Evolutionary conservation across 495 filamentous ascomycete genomes (phyloP).

Genomic region (Neurospora sp.): DNA sequence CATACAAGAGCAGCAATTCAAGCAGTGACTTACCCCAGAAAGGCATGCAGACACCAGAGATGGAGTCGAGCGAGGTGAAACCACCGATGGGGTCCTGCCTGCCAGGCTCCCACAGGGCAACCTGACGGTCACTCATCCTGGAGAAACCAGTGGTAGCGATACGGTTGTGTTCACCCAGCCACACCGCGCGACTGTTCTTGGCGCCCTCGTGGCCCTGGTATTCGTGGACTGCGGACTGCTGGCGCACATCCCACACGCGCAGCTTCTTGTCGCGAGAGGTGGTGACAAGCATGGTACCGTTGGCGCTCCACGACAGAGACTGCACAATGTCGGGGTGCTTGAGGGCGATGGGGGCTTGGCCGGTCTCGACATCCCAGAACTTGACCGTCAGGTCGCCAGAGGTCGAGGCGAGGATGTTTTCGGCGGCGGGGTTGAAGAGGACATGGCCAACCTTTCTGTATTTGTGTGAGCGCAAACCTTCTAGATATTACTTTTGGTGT

Average conservation of each 20-base stretch:
- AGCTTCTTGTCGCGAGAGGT: conserved; percentile 98
- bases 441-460: conserved; percentile 89
- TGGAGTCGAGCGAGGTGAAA: conserved; percentile 80
- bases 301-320: conserved; percentile 90
- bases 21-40: conserved; percentile 66
- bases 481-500: not conserved
- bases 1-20: not conserved
- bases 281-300: conserved; percentile 79
- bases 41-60: conserved; percentile 96
- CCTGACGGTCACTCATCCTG: conserved; percentile 93
- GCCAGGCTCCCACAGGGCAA: conserved; percentile 91
- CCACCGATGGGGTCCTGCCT: conserved; percentile 78
- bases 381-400: conserved; percentile 95
- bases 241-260: conserved; percentile 90
- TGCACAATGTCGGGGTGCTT: conserved; percentile 88
- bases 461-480: conserved; percentile 4
- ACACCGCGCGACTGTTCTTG: conserved; percentile 92
- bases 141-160: conserved; percentile 96
- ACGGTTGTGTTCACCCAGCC: conserved; percentile 92
- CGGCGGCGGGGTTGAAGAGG: conserved; percentile 92
- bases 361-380: conserved; percentile 88
- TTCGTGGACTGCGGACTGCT: conserved; percentile 81
- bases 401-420: conserved; percentile 88
- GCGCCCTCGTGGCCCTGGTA: conserved; percentile 79
- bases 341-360: conserved; percentile 57